Percentiles rank a stretch among this genome's conserved stretches.
These are phyloP conservation scores for Oryza nivara DNA, from an alignment of 176 grass and related monocot genomes.

Conservation along the genomic window DNA sequence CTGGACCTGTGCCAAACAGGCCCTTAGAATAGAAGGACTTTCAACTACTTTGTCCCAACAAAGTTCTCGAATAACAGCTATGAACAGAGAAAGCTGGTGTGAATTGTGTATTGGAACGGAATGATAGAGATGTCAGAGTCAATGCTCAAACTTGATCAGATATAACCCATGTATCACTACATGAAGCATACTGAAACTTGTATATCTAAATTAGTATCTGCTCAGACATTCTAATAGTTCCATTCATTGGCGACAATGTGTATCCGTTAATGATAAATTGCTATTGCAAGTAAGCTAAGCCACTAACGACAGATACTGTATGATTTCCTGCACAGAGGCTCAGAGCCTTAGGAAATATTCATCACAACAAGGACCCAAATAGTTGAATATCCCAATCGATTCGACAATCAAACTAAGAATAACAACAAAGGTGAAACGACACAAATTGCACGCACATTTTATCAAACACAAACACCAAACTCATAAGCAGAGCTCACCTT, in stretches of 20 bases:
- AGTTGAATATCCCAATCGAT: not conserved
- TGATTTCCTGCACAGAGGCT: not conserved
- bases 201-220: not conserved
- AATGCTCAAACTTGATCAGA: not conserved
- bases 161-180: not conserved
- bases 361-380: not conserved
- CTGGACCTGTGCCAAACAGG: too few species aligned
- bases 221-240: not conserved
- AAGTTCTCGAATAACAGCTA: not conserved
- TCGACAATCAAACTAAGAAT: not conserved
- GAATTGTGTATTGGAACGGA: not conserved
- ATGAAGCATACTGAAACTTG: not conserved
- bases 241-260: not conserved
- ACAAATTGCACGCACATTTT: slow-evolving; percentile 4
- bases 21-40: not conserved
- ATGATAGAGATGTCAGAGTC: not conserved
- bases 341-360: not conserved
- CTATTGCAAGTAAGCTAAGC: not conserved
- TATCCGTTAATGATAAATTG: not conserved
- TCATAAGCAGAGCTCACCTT: slow-evolving; percentile 42
- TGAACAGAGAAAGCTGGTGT: not conserved
- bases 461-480: slow-evolving; percentile 5
- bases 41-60: not conserved
- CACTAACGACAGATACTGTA: not conserved
- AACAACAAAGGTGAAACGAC: slow-evolving; percentile 1